Conservation (phyloP, 2,329 filamentous ascomycete genomes). For the Aureobasidium sp. region DNA sequence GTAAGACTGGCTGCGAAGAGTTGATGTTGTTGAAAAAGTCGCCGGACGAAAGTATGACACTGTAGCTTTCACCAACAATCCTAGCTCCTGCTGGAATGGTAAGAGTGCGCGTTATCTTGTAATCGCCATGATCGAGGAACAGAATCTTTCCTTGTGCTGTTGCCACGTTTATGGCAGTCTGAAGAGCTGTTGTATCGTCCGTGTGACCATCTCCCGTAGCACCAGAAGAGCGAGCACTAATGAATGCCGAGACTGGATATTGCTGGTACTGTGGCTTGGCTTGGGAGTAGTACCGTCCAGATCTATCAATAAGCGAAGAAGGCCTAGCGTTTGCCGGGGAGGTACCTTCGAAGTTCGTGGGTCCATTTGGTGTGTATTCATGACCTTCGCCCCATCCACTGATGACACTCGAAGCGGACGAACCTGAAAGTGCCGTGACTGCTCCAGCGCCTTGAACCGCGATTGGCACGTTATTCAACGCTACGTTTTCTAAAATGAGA, state of each 20-base stretch:
- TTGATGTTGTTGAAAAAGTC: constrained; percentile 39
- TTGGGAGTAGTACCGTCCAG: constrained; percentile 44
- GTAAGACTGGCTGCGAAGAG: constrained; percentile 43
- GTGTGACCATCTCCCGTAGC: constrained; percentile 48
- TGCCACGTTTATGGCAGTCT: constrained; percentile 49
- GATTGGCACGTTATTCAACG: constrained; percentile 42
- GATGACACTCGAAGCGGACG: constrained; percentile 32
- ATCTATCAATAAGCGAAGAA: constrained; percentile 38
- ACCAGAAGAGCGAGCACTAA: constrained; percentile 37
- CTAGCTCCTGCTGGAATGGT: constrained; percentile 53
- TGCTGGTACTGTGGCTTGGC: constrained; percentile 51
- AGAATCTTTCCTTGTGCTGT: constrained; percentile 48
- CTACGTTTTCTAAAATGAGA: constrained; percentile 47
- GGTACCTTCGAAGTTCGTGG: constrained; percentile 37
- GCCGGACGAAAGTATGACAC: constrained; percentile 53
- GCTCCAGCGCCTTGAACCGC: constrained; percentile 36
- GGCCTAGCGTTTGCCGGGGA: constrained; percentile 40
- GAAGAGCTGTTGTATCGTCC: constrained; percentile 55
- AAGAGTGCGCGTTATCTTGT: constrained; percentile 55
- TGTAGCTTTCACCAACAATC: constrained; percentile 55
- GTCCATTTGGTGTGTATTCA: constrained; percentile 39
- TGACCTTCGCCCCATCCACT: constrained; percentile 39
- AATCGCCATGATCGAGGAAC: constrained; percentile 70
- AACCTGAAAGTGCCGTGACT: constrained; percentile 31
- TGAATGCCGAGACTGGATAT: constrained; percentile 33